phyloP scores from a whole-genome alignment of 352 stramenopile species.

The Phytopythium kandeliae region DNA sequence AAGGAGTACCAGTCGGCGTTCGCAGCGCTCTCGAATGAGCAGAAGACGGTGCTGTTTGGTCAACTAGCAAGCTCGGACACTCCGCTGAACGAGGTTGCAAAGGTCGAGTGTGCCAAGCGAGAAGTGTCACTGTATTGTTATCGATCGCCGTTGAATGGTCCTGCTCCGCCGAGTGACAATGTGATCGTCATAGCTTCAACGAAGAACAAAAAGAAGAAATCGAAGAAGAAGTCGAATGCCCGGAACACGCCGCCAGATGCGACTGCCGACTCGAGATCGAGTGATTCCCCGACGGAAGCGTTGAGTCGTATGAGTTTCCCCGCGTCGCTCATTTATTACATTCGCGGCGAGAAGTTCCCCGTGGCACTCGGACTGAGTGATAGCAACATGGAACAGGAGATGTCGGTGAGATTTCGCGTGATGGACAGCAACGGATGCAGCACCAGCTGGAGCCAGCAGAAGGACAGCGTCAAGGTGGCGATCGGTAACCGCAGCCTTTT shows the following conservation, averaged over 20 bases:
- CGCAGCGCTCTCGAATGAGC: slow-evolving; percentile 29
- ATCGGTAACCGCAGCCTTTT: slow-evolving; percentile 63
- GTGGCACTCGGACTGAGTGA: slow-evolving; percentile 46
- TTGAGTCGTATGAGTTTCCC: slow-evolving; percentile 60
- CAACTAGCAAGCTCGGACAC: slow-evolving; percentile 26
- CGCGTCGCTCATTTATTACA: slow-evolving; percentile 70
- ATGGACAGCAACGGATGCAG: slow-evolving; percentile 33
- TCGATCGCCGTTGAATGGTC: slow-evolving; percentile 10
- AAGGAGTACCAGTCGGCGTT: slow-evolving; percentile 35
- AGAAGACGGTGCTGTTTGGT: slow-evolving; percentile 48
- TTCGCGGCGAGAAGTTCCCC: slow-evolving; percentile 68
- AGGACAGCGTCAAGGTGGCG: slow-evolving; percentile 54
- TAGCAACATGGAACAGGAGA: slow-evolving; percentile 21
- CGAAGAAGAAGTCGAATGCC: slow-evolving; percentile 4
- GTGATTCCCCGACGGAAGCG: slow-evolving; percentile 15
- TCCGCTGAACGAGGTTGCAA: slow-evolving; percentile 43
- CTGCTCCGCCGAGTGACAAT: neutral
- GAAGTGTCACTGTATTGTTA: slow-evolving; percentile 61
- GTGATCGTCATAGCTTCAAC: neutral
- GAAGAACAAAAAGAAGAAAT: neutral
- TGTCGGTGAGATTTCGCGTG: slow-evolving; percentile 43
- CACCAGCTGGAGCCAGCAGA: slow-evolving; percentile 49
- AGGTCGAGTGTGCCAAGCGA: slow-evolving; percentile 46
- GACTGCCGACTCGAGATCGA: slow-evolving; percentile 1
- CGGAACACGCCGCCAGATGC: neutral